Percentiles rank a stretch among this genome's conserved stretches.
These are phyloP conservation scores for Cryphonectria parasitica DNA, from an alignment of 2,329 filamentous ascomycete species.

Conservation along the genomic window DNA sequence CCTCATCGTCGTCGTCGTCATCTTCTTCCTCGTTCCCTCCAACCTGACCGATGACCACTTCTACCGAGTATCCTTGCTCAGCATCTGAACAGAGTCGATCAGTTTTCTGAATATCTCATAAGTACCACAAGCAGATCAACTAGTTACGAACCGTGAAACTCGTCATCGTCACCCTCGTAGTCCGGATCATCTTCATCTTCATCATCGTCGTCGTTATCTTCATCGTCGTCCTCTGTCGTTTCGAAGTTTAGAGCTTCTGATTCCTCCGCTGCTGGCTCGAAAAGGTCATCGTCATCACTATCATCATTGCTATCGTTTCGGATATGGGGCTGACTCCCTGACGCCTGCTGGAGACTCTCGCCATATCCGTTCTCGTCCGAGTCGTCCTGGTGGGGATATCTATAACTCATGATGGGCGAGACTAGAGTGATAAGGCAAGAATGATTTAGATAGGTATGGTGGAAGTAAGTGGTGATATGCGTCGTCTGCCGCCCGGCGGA, in stretches of 20 bases:
- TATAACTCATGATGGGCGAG: conserved; percentile 25
- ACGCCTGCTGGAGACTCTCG: conserved; percentile 24
- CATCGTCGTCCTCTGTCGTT: conserved; percentile 24
- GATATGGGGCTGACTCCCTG: conserved; percentile 10
- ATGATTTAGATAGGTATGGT: not conserved
- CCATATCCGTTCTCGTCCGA: conserved; percentile 28
- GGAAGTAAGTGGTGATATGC: not conserved
- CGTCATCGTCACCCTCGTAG: conserved; percentile 34
- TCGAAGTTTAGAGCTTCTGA: conserved; percentile 3
- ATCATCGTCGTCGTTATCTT: conserved; percentile 28
- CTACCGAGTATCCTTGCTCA: conserved; percentile 22
- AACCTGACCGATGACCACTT: conserved; percentile 30
- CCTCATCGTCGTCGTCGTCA: conserved; percentile 28
- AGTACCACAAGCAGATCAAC: not conserved
- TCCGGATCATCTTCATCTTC: conserved; percentile 34
- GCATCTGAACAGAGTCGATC: conserved; percentile 22
- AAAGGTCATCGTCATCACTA: conserved; percentile 22
- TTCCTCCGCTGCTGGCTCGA: conserved; percentile 25
- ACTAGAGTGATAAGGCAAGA: not conserved
- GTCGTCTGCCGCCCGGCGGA: not conserved
- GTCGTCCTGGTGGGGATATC: conserved; percentile 28
- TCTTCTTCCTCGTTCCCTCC: conserved; percentile 31
- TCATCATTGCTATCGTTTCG: conserved; percentile 10
- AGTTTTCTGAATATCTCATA: not conserved
- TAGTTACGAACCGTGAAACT: conserved; percentile 26